Evolutionary conservation across 169 alveolate genomes (phyloP), one percentile per base, ranked within the genome.

Genomic region (Cryptosporidium sp.): DNA sequence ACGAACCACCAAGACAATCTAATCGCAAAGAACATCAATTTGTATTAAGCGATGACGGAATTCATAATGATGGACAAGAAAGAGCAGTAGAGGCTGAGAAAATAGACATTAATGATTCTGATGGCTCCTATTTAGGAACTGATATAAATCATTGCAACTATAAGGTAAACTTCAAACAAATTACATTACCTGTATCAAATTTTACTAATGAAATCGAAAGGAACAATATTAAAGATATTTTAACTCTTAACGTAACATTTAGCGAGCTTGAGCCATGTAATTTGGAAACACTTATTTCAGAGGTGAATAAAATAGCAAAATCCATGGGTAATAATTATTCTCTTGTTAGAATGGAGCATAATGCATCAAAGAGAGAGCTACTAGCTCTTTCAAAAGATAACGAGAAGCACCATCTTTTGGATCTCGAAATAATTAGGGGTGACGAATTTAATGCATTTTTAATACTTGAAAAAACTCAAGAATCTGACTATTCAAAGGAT

Each of bases 371-470:
- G 7, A 53, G 42, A 18, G 70, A 73, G 42, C 65, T 73, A 7
- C 1, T 70, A 8, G 21, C 39, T 37, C 65, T 53, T 12, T 39
- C 56, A 39, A 80, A 26, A 51, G 53, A 21, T 14, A 44, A 45
- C 26, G 31, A 60, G 8, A 31, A 18, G 39, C 70, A 29, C 21
- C 42, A 61, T 18, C 72, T 80, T 60, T 62, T 51, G 26, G 89
- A 80, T 61, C 48, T 80, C 1, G 89, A 48, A 42, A 39, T 80
- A 10, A 37, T 44, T 14, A 61, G n/a, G 9, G 69, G 69, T 65
- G 89, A 80, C 44, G 51, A 60, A 48, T n/a, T 80, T 10, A 26
- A 14, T 23, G 89, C 89, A n/a, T 12, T n/a, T 61, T n/a, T 62
- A n/a, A 10, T 72, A 6, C 9, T 29, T 0, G 2, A 16, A 4